These are phyloP conservation scores for Sistotremastrum suecicum DNA, from an alignment of 768 basidiomycete species.

Conservation along the genomic window DNA sequence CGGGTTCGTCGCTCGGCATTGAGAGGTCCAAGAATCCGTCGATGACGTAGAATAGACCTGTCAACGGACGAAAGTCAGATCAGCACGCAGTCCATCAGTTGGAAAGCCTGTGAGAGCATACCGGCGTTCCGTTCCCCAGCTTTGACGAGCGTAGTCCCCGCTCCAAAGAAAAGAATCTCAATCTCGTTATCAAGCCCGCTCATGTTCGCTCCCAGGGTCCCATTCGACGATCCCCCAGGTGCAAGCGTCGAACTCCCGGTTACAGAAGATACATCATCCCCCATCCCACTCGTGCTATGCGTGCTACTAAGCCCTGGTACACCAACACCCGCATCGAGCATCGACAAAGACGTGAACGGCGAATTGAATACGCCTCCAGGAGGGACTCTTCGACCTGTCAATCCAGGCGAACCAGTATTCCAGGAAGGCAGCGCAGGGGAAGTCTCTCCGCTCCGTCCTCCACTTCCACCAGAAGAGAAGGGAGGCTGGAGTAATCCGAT, in stretches of 20 bases:
- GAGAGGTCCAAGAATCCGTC: slow-evolving; percentile 93
- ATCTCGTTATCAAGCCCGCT: slow-evolving; percentile 91
- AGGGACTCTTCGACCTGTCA: slow-evolving; percentile 12
- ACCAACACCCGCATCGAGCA: slow-evolving; percentile 31
- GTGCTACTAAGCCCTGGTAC: not conserved
- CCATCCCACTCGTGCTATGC: slow-evolving; percentile 14
- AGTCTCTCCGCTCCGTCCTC: slow-evolving; percentile 46
- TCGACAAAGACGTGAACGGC: slow-evolving; percentile 60
- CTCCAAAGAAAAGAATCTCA: slow-evolving; percentile 86
- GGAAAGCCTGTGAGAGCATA: slow-evolving; percentile 12
- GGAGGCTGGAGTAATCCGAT: slow-evolving; percentile 89
- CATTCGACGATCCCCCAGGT: slow-evolving; percentile 34
- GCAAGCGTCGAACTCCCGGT: slow-evolving; percentile 16
- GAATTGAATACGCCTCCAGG: slow-evolving; percentile 33
- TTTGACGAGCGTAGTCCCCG: slow-evolving; percentile 73
- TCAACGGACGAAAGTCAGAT: not conserved
- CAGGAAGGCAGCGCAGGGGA: slow-evolving; percentile 47
- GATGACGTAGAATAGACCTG: slow-evolving; percentile 85
- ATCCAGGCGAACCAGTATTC: slow-evolving; percentile 14
- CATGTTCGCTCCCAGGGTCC: slow-evolving; percentile 39
- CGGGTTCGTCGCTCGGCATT: slow-evolving; percentile 36
- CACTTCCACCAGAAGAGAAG: slow-evolving; percentile 27
- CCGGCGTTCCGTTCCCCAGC: slow-evolving; percentile 87
- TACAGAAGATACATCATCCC: slow-evolving; percentile 57
- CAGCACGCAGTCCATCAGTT: not conserved